These are phyloP conservation scores for Lepraria neglecta DNA, from an alignment of 495 filamentous ascomycete species.

Conservation along the genomic window DNA sequence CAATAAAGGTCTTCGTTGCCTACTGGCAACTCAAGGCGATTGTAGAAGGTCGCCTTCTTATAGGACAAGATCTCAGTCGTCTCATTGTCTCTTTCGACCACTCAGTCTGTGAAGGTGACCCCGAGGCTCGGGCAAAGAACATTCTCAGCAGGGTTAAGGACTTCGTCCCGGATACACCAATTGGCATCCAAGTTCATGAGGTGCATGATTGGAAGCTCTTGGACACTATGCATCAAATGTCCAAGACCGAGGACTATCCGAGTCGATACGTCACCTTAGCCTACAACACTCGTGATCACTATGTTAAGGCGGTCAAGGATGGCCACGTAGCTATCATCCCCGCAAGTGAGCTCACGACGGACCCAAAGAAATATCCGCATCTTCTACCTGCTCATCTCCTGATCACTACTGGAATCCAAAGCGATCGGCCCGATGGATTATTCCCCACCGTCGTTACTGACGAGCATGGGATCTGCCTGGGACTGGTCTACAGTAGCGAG, in stretches of 20 bases:
- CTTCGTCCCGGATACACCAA: slow-evolving; percentile 45
- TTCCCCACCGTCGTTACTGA: slow-evolving; percentile 85
- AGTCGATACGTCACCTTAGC: slow-evolving; percentile 35
- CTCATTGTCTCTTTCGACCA: slow-evolving; percentile 28
- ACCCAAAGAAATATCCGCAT: slow-evolving; percentile 46
- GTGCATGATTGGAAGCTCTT: slow-evolving; percentile 32
- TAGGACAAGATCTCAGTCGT: slow-evolving; percentile 29
- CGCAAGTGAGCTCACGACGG: slow-evolving; percentile 59
- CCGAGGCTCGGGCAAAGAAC: slow-evolving; percentile 35
- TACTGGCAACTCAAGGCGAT: slow-evolving; percentile 56
- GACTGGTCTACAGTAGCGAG: slow-evolving; percentile 86
- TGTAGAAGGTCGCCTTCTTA: slow-evolving; percentile 30
- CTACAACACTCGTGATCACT: slow-evolving; percentile 28
- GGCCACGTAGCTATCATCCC: slow-evolving; percentile 75
- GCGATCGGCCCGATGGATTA: slow-evolving; percentile 79
- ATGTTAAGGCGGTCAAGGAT: slow-evolving; percentile 42
- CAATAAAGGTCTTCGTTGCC: slow-evolving; percentile 77
- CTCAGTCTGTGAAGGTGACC: slow-evolving; percentile 31
- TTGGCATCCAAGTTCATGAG: slow-evolving; percentile 47
- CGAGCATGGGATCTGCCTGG: slow-evolving; percentile 76
- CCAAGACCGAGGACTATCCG: slow-evolving; percentile 41
- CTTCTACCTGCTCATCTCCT: slow-evolving; percentile 62
- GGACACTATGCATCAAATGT: slow-evolving; percentile 21
- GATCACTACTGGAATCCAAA: slow-evolving; percentile 60
- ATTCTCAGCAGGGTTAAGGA: slow-evolving; percentile 47